Base-by-base conservation (phyloP, 352 stramenopile genomes). In the Globisporangium mamillatum region DNA sequence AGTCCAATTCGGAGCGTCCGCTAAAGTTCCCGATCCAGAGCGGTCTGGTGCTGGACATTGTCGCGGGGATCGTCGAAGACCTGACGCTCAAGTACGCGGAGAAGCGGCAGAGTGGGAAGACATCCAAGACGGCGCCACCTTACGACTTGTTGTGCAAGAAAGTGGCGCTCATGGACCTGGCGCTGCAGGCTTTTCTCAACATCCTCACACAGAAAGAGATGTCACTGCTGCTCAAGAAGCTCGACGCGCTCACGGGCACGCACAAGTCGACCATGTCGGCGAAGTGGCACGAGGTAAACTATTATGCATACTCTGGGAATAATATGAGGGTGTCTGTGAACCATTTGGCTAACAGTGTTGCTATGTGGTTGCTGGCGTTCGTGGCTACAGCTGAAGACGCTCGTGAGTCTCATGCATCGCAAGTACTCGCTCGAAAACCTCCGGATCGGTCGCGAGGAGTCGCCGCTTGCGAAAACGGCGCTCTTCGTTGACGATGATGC, bases 371-470 rank as follows among this genome's bases (percentile, higher is more conserved):
- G 52, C 5, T 72, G 6, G 1, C 48, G 41, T 59, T 62, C 12
- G 16, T 67, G 48, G 9, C 10, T 44, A 22, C 55, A 86, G 78
- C 74, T 95, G 38, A 93, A 95, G 76, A 95, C 87, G 24, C 80
- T 95, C 10, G 77, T 95, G 58, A 89, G 79, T 63, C 72, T 95
- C 34, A 95, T 93, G 85, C 85, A 88, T 60, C 85, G 85, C 71
- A 95, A 95, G 66, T 95, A 95, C 52, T 90, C 87, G 60, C 69
- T 89, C 60, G 82, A 92, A 36, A 92, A 94, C 66, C 75, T 94
- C 25, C 81, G 86, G 36, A 75, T 94, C 24, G 86, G 84, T 32
- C 78, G 76, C 41, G 79, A 72, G 59, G 44, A 71, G 44, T 79
- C 74, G 32, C 71, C 80, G 8, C 68, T 63, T 34, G 72, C 76